Conservation (phyloP, 208 protist species). For the Acanthamoeba divionensis region DNA sequence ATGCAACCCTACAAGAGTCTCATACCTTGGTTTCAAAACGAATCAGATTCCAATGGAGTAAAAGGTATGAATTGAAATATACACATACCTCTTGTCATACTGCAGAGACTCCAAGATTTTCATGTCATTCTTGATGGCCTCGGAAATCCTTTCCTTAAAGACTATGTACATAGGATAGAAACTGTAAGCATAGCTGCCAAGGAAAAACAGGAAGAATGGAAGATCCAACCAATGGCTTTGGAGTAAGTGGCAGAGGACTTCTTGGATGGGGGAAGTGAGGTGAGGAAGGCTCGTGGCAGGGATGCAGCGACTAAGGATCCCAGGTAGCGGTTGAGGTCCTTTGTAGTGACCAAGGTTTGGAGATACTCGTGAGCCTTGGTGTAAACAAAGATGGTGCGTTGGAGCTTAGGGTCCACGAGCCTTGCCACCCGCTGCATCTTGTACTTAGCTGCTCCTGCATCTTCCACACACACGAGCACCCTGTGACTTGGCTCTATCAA, state of each 20-base stretch:
- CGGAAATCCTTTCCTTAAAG: background rate
- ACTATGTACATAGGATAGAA: background rate
- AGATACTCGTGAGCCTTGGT: constrained; percentile 36
- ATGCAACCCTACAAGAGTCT: background rate
- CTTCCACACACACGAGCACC: background rate
- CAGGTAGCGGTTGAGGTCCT: constrained; percentile 2
- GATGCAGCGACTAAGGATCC: background rate
- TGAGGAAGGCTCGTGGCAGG: background rate
- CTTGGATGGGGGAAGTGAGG: background rate
- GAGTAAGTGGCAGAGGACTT: background rate
- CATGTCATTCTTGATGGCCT: constrained; percentile 19
- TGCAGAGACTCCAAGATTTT: constrained; percentile 14
- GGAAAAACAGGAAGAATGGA: background rate
- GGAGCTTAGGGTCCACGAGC: background rate
- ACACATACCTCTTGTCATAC: constrained; percentile 1
- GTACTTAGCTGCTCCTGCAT: background rate
- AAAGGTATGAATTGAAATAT: background rate
- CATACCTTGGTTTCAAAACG: background rate
- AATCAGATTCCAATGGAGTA: background rate
- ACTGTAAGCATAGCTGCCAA: background rate
- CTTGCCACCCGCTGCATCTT: background rate
- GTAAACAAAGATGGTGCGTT: constrained; percentile 18
- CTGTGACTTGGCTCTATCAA: background rate
- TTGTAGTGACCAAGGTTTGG: background rate
- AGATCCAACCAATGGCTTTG: background rate